Conservation (phyloP, 2,329 filamentous ascomycete genomes). For the Neurospora sp. region DNA sequence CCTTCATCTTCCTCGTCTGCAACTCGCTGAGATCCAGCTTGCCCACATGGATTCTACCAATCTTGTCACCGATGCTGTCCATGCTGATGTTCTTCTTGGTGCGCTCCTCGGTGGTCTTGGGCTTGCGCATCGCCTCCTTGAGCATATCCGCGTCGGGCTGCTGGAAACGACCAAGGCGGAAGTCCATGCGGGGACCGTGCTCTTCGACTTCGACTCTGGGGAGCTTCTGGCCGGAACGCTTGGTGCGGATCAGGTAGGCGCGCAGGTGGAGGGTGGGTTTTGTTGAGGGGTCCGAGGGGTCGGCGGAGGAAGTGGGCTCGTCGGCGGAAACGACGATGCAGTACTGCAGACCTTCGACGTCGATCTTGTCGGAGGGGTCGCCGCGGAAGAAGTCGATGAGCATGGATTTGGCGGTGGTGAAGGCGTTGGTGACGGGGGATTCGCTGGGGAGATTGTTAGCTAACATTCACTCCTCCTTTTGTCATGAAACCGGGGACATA, state of each 20-base stretch:
- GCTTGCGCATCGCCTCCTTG: slow-evolving; percentile 86
- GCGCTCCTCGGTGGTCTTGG: slow-evolving; percentile 63
- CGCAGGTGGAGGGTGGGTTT: slow-evolving; percentile 58
- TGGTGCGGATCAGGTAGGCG: slow-evolving; percentile 78
- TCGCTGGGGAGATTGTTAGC: slow-evolving; percentile 36
- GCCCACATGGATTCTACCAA: slow-evolving; percentile 83
- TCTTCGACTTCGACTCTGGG: slow-evolving; percentile 90
- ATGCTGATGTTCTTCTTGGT: slow-evolving; percentile 96
- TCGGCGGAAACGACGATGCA: slow-evolving; percentile 73
- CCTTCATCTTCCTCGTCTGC: slow-evolving; percentile 99
- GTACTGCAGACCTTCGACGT: slow-evolving; percentile 92
- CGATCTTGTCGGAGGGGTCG: slow-evolving; percentile 66
- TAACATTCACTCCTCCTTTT: too few relatives aligned
- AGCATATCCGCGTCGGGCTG: slow-evolving; percentile 69
- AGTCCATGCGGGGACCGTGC: slow-evolving; percentile 90
- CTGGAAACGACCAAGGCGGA: slow-evolving; percentile 70
- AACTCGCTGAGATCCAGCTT: slow-evolving; percentile 79
- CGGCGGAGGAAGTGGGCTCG: slow-evolving; percentile 36
- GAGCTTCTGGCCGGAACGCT: slow-evolving; percentile 75
- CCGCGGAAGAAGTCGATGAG: slow-evolving; percentile 88
- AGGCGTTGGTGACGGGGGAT: slow-evolving; percentile 66
- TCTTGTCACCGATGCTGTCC: slow-evolving; percentile 89
- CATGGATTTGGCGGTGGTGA: slow-evolving; percentile 77
- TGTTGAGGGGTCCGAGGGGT: slow-evolving; percentile 15
- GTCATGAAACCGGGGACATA: slow-evolving; percentile 2